Base-by-base conservation (phyloP, 352 stramenopile genomes). In the Phytophthora brassicae region DNA sequence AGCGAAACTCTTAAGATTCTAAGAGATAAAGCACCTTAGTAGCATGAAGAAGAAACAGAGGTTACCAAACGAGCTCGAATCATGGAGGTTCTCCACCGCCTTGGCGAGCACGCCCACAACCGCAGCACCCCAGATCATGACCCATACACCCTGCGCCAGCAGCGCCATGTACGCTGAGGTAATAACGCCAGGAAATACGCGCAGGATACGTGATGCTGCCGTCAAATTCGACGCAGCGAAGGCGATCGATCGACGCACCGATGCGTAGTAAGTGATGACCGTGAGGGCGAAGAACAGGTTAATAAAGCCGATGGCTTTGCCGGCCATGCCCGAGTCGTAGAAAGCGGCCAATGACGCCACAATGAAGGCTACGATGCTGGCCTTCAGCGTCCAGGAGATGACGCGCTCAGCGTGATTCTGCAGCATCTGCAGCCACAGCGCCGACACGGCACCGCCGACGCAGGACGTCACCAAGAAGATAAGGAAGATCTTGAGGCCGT, bases 41-140 rank as follows among this genome's bases (percentile, higher is more conserved):
- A 95, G 67, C 68, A 95, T 87, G 56, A 94, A 89, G 67, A 95
- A 94, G 45, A 93, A 89, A 46, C 70, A 79, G 13, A 77, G 66
- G 53, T 94, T 92, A n/a, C 81, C 74, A 51, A 83, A 85, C 5
- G 70, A 85, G 24, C 62, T 86, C 6, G 71, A 68, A 55, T 92
- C 83, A n/a, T 86, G 76, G 11, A 79, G 62, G 22, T 68, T 26
- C 14, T 46, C 63, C 11, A 87, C 65, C 17, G 78, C 74, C 45
- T 85, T 90, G 11, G 78, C 75, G 12, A 92, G 68, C 6, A 94
- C 74, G 8, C 87, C 87, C 13, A 95, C 68, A 19, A 92, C 78
- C 0, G 84, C 87, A 7, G 79, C 61, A 47, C 83, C 86, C 87
- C 87, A 95, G 14, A 94, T 67, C 16, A 92, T 58, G 22, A 82